Percentiles rank a stretch among this genome's conserved stretches.
Evolutionary conservation across 2,329 filamentous ascomycete genomes (phyloP).

Genomic region (Chaetomium olivaceum): DNA sequence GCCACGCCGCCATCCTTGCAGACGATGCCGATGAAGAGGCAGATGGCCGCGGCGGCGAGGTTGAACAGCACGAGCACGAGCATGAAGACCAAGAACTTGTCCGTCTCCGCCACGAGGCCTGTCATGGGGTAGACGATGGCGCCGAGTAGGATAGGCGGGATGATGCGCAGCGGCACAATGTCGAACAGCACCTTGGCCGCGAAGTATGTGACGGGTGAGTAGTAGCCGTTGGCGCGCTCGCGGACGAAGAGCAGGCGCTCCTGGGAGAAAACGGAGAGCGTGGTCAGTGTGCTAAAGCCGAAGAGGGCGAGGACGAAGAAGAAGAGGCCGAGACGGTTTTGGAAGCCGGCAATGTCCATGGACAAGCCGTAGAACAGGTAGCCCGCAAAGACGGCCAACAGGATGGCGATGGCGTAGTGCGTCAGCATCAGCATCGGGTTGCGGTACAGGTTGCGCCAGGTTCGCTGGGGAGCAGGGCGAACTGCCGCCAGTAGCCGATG

Average conservation of each 20-base stretch:
- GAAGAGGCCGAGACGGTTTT: conserved; percentile 94
- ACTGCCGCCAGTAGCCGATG: conserved; percentile 77
- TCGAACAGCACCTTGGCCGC: conserved; percentile 97
- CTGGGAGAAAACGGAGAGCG: conserved; percentile 86
- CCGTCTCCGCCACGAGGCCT: conserved; percentile 76
- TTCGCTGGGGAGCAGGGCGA: conserved; percentile 82
- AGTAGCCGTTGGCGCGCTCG: conserved; percentile 95
- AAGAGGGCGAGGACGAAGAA: conserved; percentile 96
- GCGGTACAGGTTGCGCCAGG: conserved; percentile 95
- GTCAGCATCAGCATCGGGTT: conserved; percentile 98
- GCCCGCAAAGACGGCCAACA: conserved; percentile 89
- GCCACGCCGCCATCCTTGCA: conserved; percentile 90
- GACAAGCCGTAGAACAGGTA: conserved; percentile 96
- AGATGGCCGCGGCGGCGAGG: conserved; percentile 87
- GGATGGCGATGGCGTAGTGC: conserved; percentile 94
- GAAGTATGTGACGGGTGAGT: conserved; percentile 91
- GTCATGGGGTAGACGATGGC: conserved; percentile 98
- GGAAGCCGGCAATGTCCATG: conserved; percentile 95
- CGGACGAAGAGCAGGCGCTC: conserved; percentile 89
- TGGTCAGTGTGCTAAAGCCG: conserved; percentile 94
- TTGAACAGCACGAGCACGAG: conserved; percentile 94
- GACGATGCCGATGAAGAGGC: conserved; percentile 92
- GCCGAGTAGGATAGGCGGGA: conserved; percentile 93
- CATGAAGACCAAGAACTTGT: conserved; percentile 88
- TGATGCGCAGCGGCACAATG: conserved; percentile 87